A percentile compares a stretch with the other conserved stretches of the same genome.
These are phyloP conservation scores for Aureobasidium melanogenum DNA, from an alignment of 2,329 filamentous ascomycete genomes.

Conservation along the genomic window DNA sequence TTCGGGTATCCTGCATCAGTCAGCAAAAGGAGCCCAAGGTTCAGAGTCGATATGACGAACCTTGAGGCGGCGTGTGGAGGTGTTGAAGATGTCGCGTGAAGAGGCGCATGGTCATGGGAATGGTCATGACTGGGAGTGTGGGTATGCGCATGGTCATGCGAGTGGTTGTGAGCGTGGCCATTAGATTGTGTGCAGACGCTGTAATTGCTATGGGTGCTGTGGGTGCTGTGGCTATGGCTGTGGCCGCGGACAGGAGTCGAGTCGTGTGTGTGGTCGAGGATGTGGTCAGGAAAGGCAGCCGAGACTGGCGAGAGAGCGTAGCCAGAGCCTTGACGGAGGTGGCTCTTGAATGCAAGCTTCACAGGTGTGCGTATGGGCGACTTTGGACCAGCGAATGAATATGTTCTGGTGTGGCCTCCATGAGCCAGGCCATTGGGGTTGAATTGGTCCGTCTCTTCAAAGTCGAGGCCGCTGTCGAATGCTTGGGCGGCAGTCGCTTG, in stretches of 20 bases:
- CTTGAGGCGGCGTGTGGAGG: not conserved
- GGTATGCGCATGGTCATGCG: conserved; percentile 13
- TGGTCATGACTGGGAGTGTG: too few relatives aligned
- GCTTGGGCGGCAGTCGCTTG: not conserved
- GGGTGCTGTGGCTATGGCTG: not conserved
- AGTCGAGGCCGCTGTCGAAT: conserved; percentile 7
- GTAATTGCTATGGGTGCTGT: not conserved
- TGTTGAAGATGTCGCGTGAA: not conserved
- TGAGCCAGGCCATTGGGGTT: conserved; percentile 11
- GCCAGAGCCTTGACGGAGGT: conserved; percentile 5
- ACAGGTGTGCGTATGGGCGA: conserved; percentile 3
- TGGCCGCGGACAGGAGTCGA: conserved; percentile 22
- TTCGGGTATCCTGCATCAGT: conserved; percentile 26
- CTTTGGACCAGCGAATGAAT: conserved; percentile 3
- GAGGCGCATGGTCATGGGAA: conserved; percentile 5
- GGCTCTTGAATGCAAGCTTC: conserved; percentile 7
- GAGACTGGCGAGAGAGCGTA: conserved; percentile 8
- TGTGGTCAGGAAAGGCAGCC: conserved; percentile 8
- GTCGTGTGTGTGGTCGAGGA: not conserved
- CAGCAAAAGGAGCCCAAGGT: not conserved
- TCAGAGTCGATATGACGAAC: not conserved
- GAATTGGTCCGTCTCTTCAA: conserved; percentile 10
- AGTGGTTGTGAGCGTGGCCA: conserved; percentile 20
- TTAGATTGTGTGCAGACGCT: not conserved
- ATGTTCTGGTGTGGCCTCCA: conserved; percentile 23